These are phyloP conservation scores for Scenedesmus sp. DNA, from an alignment of 163 green algal species.

Conservation along the genomic window DNA sequence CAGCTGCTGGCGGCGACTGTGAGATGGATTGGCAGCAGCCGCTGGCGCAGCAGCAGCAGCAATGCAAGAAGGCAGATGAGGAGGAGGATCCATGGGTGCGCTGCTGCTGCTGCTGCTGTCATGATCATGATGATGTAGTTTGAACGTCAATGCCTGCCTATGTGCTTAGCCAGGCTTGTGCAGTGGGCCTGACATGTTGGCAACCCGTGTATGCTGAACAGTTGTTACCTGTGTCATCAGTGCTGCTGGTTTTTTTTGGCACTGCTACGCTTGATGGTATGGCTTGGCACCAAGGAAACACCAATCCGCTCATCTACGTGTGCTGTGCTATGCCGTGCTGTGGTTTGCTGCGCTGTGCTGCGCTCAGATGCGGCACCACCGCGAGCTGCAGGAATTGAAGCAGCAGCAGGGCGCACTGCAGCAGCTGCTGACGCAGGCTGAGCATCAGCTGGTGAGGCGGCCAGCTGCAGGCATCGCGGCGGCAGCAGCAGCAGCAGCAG, in stretches of 20 bases:
- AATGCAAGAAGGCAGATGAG: background rate
- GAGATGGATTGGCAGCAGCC: background rate
- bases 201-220: no score
- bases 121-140: background rate
- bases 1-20: background rate
- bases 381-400: constrained; percentile 14
- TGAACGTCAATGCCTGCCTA: background rate
- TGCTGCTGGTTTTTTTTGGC: no score
- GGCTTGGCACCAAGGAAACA: no score
- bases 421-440: constrained; percentile 22
- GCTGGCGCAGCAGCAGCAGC: background rate
- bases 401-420: constrained; percentile 16
- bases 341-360: background rate
- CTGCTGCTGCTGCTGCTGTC: background rate
- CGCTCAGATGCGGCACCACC: background rate
- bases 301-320: background rate
- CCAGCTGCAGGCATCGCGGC: background rate
- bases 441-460: constrained; percentile 21
- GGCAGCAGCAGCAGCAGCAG: background rate
- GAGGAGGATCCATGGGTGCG: background rate
- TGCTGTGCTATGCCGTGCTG: background rate
- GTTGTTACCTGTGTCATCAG: no score
- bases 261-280: no score
- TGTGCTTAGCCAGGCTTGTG: no score
- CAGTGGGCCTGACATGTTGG: no score